A percentile compares a stretch with the other conserved stretches of the same genome.
Conservation (phyloP, 108 stramenopile species). For the Pelagomonas calceolata region DNA sequence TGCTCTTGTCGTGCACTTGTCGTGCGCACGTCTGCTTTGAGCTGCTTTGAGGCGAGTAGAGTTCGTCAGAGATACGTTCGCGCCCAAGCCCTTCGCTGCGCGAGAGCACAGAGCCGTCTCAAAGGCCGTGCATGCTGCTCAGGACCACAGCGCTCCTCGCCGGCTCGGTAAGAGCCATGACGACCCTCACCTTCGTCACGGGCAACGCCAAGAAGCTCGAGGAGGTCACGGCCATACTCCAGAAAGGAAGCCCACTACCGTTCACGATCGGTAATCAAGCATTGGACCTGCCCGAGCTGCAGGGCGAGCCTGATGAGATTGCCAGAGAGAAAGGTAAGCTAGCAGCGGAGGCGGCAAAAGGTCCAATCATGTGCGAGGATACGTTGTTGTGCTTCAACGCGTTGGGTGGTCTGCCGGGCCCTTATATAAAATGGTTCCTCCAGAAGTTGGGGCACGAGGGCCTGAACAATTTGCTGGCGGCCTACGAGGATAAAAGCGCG, state of each 20-base stretch:
- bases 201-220: conserved; percentile 96
- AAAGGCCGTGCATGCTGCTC: too few relatives aligned
- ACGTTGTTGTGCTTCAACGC: conserved; percentile 91
- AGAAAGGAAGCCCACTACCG: conserved; percentile 33
- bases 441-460: conserved; percentile 83
- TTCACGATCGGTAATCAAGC: conserved; percentile 55
- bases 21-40: too few relatives aligned
- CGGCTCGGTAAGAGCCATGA: too few relatives aligned
- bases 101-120: too few relatives aligned
- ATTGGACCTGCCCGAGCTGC: conserved; percentile 4
- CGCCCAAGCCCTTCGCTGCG: too few relatives aligned
- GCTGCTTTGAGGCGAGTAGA: too few relatives aligned
- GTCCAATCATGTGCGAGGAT: conserved; percentile 50
- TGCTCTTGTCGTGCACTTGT: too few relatives aligned
- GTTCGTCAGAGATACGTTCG: too few relatives aligned
- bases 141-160: too few relatives aligned
- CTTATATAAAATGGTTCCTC: conserved; percentile 98
- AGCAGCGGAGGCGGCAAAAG: conserved; percentile 44
- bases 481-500: conserved; percentile 78
- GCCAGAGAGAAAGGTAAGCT: conserved; percentile 59
- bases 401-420: conserved; percentile 82
- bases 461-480: conserved; percentile 68
- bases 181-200: conserved; percentile 96
- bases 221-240: conserved; percentile 70
- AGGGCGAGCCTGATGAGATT: background rate